These are phyloP conservation scores for Suhomyces chickasaworum DNA, from an alignment of 1,139 yeast species.

Conservation along the genomic window DNA sequence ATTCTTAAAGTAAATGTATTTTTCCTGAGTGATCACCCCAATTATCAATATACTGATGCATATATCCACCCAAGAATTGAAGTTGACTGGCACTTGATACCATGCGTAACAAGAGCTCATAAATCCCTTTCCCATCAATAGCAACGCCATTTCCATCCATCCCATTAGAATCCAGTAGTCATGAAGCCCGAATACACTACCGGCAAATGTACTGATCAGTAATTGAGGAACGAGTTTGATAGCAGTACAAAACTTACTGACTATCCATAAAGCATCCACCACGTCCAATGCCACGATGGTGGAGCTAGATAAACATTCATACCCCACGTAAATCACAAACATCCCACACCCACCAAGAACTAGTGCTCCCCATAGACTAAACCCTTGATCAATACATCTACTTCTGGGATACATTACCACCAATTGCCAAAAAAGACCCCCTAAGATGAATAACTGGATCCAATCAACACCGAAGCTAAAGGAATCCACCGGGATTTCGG, in stretches of 20 bases:
- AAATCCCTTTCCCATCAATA: constrained; percentile 12
- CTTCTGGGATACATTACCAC: constrained; percentile 22
- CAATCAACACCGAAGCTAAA: constrained; percentile 19
- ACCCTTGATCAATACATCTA: constrained; percentile 26
- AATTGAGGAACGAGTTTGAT: constrained; percentile 32
- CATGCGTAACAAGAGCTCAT: constrained; percentile 17
- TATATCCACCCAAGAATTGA: constrained; percentile 24
- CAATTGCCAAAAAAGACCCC: constrained; percentile 21
- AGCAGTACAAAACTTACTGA: constrained; percentile 19
- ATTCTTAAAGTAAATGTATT: constrained; percentile 4
- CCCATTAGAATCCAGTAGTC: constrained; percentile 17
- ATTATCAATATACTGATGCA: constrained; percentile 1
- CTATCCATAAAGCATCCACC: constrained; percentile 32
- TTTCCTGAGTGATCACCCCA: constrained; percentile 4
- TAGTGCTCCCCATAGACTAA: constrained; percentile 18
- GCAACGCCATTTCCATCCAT: constrained; percentile 12
- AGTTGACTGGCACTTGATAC: constrained; percentile 31
- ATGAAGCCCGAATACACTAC: constrained; percentile 21
- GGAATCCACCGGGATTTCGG: constrained; percentile 14
- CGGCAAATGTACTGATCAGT: constrained; percentile 29
- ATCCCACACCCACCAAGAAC: constrained; percentile 1
- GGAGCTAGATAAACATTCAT: background rate
- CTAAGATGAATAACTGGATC: constrained; percentile 14
- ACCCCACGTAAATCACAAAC: background rate
- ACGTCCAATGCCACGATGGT: constrained; percentile 24